Percentiles rank a stretch among this genome's conserved stretches.
Conservation (phyloP, 192 early-diverging fungal genomes). For the Gaertneriomyces sp. region DNA sequence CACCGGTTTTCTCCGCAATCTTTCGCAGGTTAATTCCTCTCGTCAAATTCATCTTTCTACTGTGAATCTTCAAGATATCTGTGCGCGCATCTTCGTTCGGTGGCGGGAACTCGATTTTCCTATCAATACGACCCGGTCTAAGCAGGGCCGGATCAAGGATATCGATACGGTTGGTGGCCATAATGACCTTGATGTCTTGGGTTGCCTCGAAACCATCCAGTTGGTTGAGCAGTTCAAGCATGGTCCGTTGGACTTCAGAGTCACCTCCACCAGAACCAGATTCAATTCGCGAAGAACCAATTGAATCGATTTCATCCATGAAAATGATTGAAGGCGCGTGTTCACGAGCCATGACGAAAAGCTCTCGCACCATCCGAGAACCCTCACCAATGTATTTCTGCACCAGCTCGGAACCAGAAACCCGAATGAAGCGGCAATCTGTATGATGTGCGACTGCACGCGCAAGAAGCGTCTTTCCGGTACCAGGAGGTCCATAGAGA, state of each 20-base stretch:
- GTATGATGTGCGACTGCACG: slow-evolving; percentile 96
- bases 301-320: slow-evolving; percentile 97
- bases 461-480: slow-evolving; percentile 94
- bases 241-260: slow-evolving; percentile 97
- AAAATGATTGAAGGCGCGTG: slow-evolving; percentile 98
- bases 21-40: slow-evolving; percentile 92
- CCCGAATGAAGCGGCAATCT: slow-evolving; percentile 88
- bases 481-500: slow-evolving; percentile 89
- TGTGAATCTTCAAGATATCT: slow-evolving; percentile 93
- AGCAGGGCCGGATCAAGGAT: slow-evolving; percentile 93
- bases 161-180: slow-evolving; percentile 97
- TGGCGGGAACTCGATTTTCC: slow-evolving; percentile 98
- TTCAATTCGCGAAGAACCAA: slow-evolving; percentile 93
- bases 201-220: slow-evolving; percentile 87
- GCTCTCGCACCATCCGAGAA: slow-evolving; percentile 94
- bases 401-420: slow-evolving; percentile 91
- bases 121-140: slow-evolving; percentile 90
- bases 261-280: slow-evolving; percentile 87
- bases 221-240: slow-evolving; percentile 98
- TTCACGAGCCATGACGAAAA: slow-evolving; percentile 97
- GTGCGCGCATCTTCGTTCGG: slow-evolving; percentile 94
- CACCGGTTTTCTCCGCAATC: slow-evolving; percentile 88
- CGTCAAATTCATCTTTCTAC: slow-evolving; percentile 73
- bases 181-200: slow-evolving; percentile 74
- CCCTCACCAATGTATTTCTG: slow-evolving; percentile 99